Evolutionary conservation across 164 flowering plant genomes (phyloP).

Genomic region (Dillenia turbinata): DNA sequence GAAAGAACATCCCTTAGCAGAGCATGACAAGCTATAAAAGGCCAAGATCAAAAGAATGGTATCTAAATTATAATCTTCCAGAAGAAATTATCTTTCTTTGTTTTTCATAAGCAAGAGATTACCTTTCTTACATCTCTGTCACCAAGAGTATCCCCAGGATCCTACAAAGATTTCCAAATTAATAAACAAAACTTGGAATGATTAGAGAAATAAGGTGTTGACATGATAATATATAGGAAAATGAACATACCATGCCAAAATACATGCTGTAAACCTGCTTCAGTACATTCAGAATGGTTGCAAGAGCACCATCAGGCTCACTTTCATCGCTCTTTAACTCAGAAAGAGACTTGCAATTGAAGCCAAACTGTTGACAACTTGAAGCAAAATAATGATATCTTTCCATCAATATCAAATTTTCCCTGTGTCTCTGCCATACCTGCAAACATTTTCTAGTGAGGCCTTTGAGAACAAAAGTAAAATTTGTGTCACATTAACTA

Average conservation of each 20-base stretch:
- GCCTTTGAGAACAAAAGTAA: too few species aligned
- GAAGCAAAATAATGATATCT: conserved; percentile 86
- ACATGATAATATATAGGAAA: not conserved
- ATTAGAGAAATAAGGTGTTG: not conserved
- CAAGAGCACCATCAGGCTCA: conserved; percentile 73
- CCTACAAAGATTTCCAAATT: conserved; percentile 31
- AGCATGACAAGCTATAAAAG: too few species aligned
- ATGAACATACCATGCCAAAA: conserved; percentile 45
- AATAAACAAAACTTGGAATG: conserved; percentile 2
- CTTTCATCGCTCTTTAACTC: conserved; percentile 69
- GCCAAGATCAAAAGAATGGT: too few species aligned
- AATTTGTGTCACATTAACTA: too few species aligned
- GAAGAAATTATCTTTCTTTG: too few species aligned
- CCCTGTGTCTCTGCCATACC: conserved; percentile 80
- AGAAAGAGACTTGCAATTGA: conserved; percentile 47
- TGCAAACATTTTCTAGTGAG: conserved; percentile 11
- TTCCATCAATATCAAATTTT: conserved; percentile 78
- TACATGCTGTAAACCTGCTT: conserved; percentile 49
- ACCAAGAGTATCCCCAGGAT: conserved; percentile 21
- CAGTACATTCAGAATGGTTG: conserved; percentile 58
- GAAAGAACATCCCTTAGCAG: too few species aligned
- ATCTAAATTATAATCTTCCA: too few species aligned
- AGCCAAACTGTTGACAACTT: conserved; percentile 60
- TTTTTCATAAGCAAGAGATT: not conserved
- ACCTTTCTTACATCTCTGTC: conserved; percentile 73